Evolutionary conservation across 2,329 filamentous ascomycete genomes (phyloP).

Genomic region (Curvularia hawaiiensis): DNA sequence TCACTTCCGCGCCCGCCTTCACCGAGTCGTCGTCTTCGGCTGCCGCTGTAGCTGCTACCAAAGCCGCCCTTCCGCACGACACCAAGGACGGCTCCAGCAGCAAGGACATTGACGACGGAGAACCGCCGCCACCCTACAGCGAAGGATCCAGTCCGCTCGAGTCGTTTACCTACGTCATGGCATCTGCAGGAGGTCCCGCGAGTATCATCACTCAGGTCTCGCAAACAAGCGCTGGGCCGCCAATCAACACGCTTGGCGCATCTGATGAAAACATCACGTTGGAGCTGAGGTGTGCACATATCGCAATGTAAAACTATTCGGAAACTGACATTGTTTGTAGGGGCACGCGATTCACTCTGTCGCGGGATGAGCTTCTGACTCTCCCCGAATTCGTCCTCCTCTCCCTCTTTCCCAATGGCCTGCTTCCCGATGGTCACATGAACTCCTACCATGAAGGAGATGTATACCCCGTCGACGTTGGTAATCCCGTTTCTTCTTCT

Average conservation of each 20-base stretch:
- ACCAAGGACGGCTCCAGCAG: slow-evolving; percentile 74
- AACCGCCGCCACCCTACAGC: slow-evolving; percentile 94
- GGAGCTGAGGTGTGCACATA: slow-evolving; percentile 76
- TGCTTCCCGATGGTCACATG: slow-evolving; percentile 96
- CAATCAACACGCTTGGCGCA: slow-evolving; percentile 85
- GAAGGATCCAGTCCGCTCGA: slow-evolving; percentile 92
- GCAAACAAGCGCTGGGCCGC: slow-evolving; percentile 74
- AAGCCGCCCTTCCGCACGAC: slow-evolving; percentile 81
- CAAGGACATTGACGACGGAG: slow-evolving; percentile 78
- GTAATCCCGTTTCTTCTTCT: slow-evolving; percentile 53
- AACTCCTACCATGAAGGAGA: slow-evolving; percentile 91
- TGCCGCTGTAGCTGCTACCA: slow-evolving; percentile 69
- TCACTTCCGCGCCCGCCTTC: slow-evolving; percentile 59
- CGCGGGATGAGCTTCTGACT: slow-evolving; percentile 91
- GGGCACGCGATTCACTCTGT: slow-evolving; percentile 91
- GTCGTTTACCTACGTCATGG: slow-evolving; percentile 97
- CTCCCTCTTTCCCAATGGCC: slow-evolving; percentile 97
- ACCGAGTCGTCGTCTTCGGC: slow-evolving; percentile 55
- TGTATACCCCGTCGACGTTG: slow-evolving; percentile 95
- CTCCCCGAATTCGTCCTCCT: slow-evolving; percentile 96
- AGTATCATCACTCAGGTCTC: slow-evolving; percentile 99
- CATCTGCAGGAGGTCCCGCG: slow-evolving; percentile 91
- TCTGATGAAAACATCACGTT: slow-evolving; percentile 94
- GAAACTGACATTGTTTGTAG: slow-evolving; percentile 54
- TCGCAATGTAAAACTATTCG: neutral